Percentiles rank a stretch among this genome's conserved stretches.
Evolutionary conservation across 2,329 filamentous ascomycete species (phyloP).

Genomic region (Trichophyton benhamiae): DNA sequence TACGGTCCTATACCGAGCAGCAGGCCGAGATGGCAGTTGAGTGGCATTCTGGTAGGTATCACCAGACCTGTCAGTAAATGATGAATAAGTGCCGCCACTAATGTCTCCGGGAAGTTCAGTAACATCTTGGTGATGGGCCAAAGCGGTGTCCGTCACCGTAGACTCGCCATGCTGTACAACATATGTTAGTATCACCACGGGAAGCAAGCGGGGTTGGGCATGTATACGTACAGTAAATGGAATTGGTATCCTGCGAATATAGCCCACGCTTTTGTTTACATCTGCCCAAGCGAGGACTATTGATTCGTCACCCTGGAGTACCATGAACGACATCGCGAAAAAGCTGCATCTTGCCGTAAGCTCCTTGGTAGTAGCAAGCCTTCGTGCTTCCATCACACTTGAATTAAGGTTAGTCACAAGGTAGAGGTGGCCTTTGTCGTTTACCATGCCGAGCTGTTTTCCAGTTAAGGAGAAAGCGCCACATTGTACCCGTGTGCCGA

Average conservation of each 20-base stretch:
- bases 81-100: background rate
- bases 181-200: background rate
- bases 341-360: slow-evolving; percentile 29
- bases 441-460: slow-evolving; percentile 30
- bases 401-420: slow-evolving; percentile 30
- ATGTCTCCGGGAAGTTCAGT: slow-evolving; percentile 1
- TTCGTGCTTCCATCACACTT: slow-evolving; percentile 27
- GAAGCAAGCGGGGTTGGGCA: background rate
- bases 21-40: background rate
- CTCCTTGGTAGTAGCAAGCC: slow-evolving; percentile 27
- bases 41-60: background rate
- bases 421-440: slow-evolving; percentile 32
- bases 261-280: slow-evolving; percentile 22
- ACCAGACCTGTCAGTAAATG: background rate
- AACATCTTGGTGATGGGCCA: background rate
- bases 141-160: background rate
- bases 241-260: slow-evolving; percentile 18
- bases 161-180: slow-evolving; percentile 1
- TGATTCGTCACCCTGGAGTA: slow-evolving; percentile 26
- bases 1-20: background rate
- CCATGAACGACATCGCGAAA: slow-evolving; percentile 31
- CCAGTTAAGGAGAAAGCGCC: slow-evolving; percentile 30
- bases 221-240: slow-evolving; percentile 11
- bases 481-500: slow-evolving; percentile 31
- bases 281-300: slow-evolving; percentile 34